phyloP scores from a whole-genome alignment of 139 green algal species.

The Edaphochlamys debaryana region DNA sequence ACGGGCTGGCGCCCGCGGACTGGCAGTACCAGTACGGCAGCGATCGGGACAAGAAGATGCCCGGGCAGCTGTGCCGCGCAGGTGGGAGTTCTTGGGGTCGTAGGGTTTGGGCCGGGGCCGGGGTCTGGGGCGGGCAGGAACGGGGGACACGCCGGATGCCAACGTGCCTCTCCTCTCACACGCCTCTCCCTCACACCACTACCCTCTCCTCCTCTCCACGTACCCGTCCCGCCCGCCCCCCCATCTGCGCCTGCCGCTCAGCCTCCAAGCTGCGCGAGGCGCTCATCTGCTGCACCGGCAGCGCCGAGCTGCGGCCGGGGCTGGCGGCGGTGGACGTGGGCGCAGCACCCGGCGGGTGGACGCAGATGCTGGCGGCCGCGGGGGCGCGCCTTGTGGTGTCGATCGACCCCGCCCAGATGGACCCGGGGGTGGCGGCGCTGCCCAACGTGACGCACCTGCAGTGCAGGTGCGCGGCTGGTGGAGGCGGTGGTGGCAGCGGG shows the following conservation, averaged over 20 bases:
- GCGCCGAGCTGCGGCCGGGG: not conserved
- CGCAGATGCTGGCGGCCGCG: not conserved
- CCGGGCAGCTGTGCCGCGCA: not conserved
- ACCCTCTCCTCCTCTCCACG: too few species aligned
- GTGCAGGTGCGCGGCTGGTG: not conserved
- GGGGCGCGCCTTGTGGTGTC: constrained; percentile 16
- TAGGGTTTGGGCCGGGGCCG: too few species aligned
- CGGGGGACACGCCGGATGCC: too few species aligned
- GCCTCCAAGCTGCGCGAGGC: constrained; percentile 2
- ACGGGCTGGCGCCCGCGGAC: not conserved
- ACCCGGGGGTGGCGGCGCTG: constrained; percentile 19
- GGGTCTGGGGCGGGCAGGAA: too few species aligned
- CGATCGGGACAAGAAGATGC: not conserved
- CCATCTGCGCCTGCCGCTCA: not conserved
- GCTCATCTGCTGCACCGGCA: not conserved
- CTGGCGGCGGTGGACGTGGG: constrained; percentile 1
- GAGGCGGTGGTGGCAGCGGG: too few species aligned
- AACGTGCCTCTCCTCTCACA: too few species aligned
- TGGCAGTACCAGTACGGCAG: not conserved
- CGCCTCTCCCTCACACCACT: too few species aligned
- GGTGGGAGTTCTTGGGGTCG: not conserved
- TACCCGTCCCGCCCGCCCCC: too few species aligned
- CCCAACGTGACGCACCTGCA: constrained; percentile 32
- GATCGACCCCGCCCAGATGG: constrained; percentile 38
- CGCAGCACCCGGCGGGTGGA: not conserved